These are phyloP conservation scores for Chenopodium formosanum DNA, from an alignment of 148 eudicot species.

Conservation along the genomic window DNA sequence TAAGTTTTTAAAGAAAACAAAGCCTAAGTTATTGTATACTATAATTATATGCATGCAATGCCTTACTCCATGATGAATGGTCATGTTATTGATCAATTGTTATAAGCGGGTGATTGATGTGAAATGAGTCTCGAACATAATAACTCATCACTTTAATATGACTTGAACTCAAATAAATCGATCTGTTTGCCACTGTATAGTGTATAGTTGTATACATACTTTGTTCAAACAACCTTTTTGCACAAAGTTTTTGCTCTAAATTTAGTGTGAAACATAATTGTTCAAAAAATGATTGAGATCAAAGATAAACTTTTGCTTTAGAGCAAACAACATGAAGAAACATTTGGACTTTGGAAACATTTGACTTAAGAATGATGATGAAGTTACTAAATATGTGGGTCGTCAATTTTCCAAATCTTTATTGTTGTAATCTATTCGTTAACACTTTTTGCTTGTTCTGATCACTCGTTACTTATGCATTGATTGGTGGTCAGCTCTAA, in stretches of 20 bases:
- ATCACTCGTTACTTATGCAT: background rate
- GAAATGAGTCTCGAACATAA: too few species aligned
- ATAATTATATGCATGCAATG: too few species aligned
- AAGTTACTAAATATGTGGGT: background rate
- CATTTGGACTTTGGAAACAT: constrained; percentile 2
- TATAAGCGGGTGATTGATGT: background rate
- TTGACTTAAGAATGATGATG: constrained; percentile 18
- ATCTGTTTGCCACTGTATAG: background rate
- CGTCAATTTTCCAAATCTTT: background rate
- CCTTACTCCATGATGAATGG: too few species aligned
- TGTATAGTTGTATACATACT: too few species aligned
- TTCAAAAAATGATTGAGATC: constrained; percentile 6
- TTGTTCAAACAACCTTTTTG: background rate
- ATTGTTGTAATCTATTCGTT: background rate
- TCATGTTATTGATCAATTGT: too few species aligned
- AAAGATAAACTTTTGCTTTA: constrained; percentile 1
- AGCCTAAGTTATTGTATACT: too few species aligned
- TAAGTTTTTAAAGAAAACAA: too few species aligned
- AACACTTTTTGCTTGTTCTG: background rate
- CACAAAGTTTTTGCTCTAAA: background rate
- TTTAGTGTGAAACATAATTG: background rate
- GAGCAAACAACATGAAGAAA: constrained; percentile 11
- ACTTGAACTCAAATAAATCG: background rate
- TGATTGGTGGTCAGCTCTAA: constrained; percentile 17
- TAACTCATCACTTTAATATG: background rate